phyloP scores from a whole-genome alignment of 805 yeast genomes.

The Lipomyces yamadae region DNA sequence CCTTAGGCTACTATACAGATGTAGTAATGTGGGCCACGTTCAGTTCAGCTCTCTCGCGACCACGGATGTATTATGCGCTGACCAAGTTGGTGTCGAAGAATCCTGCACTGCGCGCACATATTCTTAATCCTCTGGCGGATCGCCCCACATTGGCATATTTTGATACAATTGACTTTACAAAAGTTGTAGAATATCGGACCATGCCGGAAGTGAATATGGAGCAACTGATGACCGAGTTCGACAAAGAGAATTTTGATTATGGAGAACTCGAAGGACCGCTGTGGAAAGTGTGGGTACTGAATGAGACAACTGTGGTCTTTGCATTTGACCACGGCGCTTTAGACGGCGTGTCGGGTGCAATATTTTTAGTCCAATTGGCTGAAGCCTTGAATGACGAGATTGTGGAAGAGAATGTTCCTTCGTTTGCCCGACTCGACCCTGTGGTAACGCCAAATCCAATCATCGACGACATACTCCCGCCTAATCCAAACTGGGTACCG shows the following conservation, averaged over 20 bases:
- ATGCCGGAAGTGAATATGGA: conserved; percentile 1
- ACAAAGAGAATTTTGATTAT: conserved; percentile 1
- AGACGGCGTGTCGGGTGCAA: conserved; percentile 21
- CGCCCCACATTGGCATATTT: conserved; percentile 6
- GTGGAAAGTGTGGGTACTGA: conserved; percentile 17
- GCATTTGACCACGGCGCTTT: conserved; percentile 17
- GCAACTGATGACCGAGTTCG: conserved; percentile 7
- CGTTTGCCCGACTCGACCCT: not conserved
- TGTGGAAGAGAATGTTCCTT: not conserved
- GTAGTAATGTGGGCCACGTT: conserved; percentile 6
- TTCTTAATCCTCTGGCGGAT: conserved; percentile 1
- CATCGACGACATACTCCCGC: conserved; percentile 8
- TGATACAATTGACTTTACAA: conserved; percentile 1
- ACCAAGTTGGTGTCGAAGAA: not conserved
- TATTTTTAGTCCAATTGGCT: conserved; percentile 4
- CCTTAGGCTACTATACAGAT: conserved; percentile 3
- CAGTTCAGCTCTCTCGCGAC: not conserved
- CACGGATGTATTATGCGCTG: conserved; percentile 2
- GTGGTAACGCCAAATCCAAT: not conserved
- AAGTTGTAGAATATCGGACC: conserved; percentile 5
- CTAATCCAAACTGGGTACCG: conserved; percentile 5
- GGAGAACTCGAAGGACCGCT: conserved; percentile 7
- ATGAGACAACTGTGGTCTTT: conserved; percentile 6
- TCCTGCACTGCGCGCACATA: not conserved
- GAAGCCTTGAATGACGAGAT: conserved; percentile 3